Conservation (phyloP, 352 stramenopile species). For the Phytophthora capsici region DNA sequence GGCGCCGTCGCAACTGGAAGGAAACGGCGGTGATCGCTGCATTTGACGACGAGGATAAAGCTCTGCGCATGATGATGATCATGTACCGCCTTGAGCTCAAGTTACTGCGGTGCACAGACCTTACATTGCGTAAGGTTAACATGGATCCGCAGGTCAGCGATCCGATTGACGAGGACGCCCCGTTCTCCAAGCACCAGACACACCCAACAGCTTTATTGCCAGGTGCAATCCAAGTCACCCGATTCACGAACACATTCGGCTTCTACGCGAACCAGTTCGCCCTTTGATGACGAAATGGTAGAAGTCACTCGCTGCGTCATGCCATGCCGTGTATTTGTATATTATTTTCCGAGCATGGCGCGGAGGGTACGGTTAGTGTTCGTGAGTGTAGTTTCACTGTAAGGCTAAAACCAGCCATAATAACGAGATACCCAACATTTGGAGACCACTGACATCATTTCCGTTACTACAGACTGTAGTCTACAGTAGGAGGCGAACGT, state of each 20-base stretch:
- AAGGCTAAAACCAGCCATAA: constrained; percentile 19
- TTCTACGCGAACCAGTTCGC: constrained; percentile 42
- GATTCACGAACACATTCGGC: constrained; percentile 37
- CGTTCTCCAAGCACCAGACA: constrained; percentile 22
- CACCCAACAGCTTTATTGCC: constrained; percentile 23
- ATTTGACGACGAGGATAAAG: constrained; percentile 68
- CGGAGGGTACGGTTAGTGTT: constrained; percentile 4
- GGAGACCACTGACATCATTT: constrained; percentile 1
- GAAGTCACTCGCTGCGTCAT: constrained; percentile 1
- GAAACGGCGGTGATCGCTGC: constrained; percentile 67
- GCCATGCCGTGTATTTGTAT: constrained; percentile 18
- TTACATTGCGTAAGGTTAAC: constrained; percentile 56
- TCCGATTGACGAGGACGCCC: constrained; percentile 12
- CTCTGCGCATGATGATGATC: constrained; percentile 73
- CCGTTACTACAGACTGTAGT: neutral
- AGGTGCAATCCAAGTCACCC: constrained; percentile 38
- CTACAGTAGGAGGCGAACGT: too few species aligned
- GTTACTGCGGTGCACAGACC: constrained; percentile 54
- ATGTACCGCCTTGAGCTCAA: constrained; percentile 72
- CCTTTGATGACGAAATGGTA: constrained; percentile 16
- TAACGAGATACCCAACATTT: constrained; percentile 19
- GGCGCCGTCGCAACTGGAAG: constrained; percentile 80
- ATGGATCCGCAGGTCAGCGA: constrained; percentile 21
- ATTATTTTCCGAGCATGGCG: constrained; percentile 27
- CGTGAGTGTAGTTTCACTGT: constrained; percentile 21